These are phyloP conservation scores for Pascua sp. DNA, from an alignment of 1,284 basidiomycete genomes.

Conservation along the genomic window DNA sequence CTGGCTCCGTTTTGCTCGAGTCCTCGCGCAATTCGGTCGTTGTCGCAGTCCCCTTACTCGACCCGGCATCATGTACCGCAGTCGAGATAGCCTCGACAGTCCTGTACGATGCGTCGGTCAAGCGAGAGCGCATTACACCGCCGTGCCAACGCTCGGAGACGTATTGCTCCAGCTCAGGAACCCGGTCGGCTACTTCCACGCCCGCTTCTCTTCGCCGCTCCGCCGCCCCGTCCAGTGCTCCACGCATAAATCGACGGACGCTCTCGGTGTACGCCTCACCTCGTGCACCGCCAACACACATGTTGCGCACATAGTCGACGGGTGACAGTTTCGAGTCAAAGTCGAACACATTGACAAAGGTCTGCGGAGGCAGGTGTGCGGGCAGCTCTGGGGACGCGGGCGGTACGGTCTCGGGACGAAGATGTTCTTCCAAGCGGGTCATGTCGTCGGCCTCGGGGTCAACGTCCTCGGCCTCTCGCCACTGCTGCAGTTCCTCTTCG, in stretches of 20 bases:
- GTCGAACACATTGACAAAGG: slow-evolving; percentile 36
- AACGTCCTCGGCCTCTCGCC: neutral
- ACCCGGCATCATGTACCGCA: neutral
- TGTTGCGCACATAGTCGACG: slow-evolving; percentile 29
- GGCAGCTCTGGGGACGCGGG: neutral
- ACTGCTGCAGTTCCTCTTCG: slow-evolving; percentile 21
- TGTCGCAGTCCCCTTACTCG: too few species aligned
- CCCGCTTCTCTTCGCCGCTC: neutral
- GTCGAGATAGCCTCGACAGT: slow-evolving; percentile 10
- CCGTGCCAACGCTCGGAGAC: slow-evolving; percentile 26
- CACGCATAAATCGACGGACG: slow-evolving; percentile 38
- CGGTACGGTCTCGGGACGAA: slow-evolving; percentile 18
- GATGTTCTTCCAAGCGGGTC: slow-evolving; percentile 29
- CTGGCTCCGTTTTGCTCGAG: too few species aligned
- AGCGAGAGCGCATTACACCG: slow-evolving; percentile 22
- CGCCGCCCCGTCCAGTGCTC: slow-evolving; percentile 27
- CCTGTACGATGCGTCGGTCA: slow-evolving; percentile 6
- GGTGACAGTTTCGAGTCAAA: slow-evolving; percentile 4
- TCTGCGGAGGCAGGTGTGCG: slow-evolving; percentile 7
- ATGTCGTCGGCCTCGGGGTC: neutral
- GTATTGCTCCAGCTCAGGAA: slow-evolving; percentile 24
- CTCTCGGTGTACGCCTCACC: slow-evolving; percentile 45
- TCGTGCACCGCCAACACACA: slow-evolving; percentile 29
- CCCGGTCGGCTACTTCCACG: neutral
- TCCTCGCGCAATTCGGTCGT: too few species aligned